Evolutionary conservation across 228 moss, liverwort and hornwort genomes (phyloP).

Genomic region (Sphagnum magellanicum): DNA sequence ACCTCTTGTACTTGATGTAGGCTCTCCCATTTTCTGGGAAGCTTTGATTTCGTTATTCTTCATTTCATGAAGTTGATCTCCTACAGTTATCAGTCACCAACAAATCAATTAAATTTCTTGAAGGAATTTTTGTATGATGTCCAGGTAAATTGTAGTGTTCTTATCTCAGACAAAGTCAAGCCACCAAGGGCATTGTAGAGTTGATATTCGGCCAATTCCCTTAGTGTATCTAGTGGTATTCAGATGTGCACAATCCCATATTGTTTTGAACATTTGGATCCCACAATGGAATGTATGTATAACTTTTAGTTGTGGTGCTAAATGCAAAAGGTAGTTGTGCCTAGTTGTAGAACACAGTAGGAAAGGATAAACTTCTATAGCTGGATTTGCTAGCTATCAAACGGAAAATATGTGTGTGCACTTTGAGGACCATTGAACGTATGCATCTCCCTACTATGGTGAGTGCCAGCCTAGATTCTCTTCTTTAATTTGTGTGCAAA

Average conservation of each 20-base stretch:
- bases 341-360: constrained; percentile 69
- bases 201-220: too few species aligned
- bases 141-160: constrained; percentile 35
- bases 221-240: too few species aligned
- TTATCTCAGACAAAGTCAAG: too few species aligned
- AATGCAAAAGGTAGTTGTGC: constrained; percentile 27
- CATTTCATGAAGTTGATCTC: constrained; percentile 93
- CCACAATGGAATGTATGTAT: too few species aligned
- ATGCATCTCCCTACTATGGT: constrained; percentile 80
- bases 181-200: too few species aligned
- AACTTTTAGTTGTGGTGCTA: neutral
- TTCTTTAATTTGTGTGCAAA: too few species aligned
- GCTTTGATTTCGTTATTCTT: constrained; percentile 64
- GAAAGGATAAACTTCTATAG: constrained; percentile 55
- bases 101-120: constrained; percentile 90
- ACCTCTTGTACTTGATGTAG: constrained; percentile 30
- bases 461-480: constrained; percentile 10
- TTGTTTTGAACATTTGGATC: too few species aligned
- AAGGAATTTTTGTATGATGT: constrained; percentile 84
- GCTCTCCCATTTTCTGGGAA: constrained; percentile 84
- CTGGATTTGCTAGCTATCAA: constrained; percentile 78
- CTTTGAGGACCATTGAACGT: constrained; percentile 93
- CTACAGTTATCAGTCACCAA: constrained; percentile 85
- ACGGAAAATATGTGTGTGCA: constrained; percentile 80
- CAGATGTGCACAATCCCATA: too few species aligned